phyloP scores from a whole-genome alignment of 192 early-diverging fungal species.

The Paraglomus occultum region DNA sequence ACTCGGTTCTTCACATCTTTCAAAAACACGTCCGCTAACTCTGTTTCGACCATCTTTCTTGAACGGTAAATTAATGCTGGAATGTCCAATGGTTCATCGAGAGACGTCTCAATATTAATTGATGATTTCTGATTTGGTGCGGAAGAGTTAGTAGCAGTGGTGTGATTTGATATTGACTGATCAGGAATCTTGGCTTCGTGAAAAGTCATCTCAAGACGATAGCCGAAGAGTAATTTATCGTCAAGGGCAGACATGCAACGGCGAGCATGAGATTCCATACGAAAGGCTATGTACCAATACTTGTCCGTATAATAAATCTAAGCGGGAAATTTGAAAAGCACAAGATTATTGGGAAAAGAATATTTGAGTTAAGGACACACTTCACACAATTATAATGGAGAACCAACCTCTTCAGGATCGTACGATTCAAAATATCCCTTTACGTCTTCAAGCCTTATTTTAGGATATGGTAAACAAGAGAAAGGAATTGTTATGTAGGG shows the following conservation, averaged over 20 bases:
- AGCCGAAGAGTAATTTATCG: no score
- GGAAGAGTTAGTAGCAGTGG: no score
- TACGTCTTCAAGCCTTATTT: conserved; percentile 48
- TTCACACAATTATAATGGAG: not conserved
- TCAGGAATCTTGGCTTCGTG: conserved; percentile 27
- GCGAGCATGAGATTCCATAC: no score
- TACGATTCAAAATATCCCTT: conserved; percentile 47
- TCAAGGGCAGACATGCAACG: no score
- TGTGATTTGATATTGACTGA: conserved; percentile 21
- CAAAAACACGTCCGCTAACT: conserved; percentile 52
- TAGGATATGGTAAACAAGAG: conserved; percentile 45
- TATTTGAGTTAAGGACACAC: not conserved
- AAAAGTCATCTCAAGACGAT: not conserved
- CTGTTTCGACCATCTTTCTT: conserved; percentile 43
- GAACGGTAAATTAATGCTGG: conserved; percentile 38
- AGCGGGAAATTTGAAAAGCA: not conserved
- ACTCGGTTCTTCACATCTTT: conserved; percentile 54
- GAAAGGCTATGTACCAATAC: not conserved
- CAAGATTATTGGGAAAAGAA: not conserved
- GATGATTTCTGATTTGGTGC: conserved; percentile 6
- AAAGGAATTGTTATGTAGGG: conserved; percentile 46
- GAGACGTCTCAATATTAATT: not conserved
- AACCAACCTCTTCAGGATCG: conserved; percentile 45
- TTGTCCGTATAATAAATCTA: not conserved
- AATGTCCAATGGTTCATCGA: conserved; percentile 32